phyloP scores from a whole-genome alignment of 1,139 yeast genomes.

The Blastobotrys petasosporus region DNA sequence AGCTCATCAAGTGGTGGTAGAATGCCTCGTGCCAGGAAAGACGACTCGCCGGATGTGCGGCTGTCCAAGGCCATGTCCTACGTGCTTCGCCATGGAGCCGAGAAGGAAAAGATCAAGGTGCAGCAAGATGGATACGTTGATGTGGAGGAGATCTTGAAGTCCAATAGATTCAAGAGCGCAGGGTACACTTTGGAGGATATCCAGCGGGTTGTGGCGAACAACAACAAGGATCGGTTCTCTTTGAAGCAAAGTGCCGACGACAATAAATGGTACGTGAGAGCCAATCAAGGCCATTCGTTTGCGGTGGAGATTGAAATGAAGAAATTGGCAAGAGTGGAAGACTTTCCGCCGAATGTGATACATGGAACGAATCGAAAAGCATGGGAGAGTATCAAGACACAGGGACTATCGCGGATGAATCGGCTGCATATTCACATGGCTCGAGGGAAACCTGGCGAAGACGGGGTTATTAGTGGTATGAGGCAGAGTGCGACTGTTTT shows the following conservation, averaged over 20 bases:
- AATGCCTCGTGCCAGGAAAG: slow-evolving; percentile 7
- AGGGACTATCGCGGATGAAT: slow-evolving; percentile 62
- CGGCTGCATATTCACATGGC: slow-evolving; percentile 85
- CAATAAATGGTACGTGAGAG: slow-evolving; percentile 50
- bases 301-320: slow-evolving; percentile 38
- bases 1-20: too few species aligned
- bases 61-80: slow-evolving; percentile 73
- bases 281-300: slow-evolving; percentile 89
- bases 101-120: slow-evolving; percentile 58
- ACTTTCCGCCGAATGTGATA: slow-evolving; percentile 41
- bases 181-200: slow-evolving; percentile 48
- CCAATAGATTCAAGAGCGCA: slow-evolving; percentile 50
- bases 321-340: slow-evolving; percentile 24
- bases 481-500: slow-evolving; percentile 53
- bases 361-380: slow-evolving; percentile 74
- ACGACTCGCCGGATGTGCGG: slow-evolving; percentile 28
- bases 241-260: slow-evolving; percentile 3
- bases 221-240: slow-evolving; percentile 55
- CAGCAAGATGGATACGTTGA: slow-evolving; percentile 62
- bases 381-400: slow-evolving; percentile 45
- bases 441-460: slow-evolving; percentile 37
- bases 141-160: slow-evolving; percentile 47
- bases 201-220: slow-evolving; percentile 51
- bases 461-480: slow-evolving; percentile 62
- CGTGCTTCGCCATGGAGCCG: slow-evolving; percentile 78